Evolutionary conservation across 768 basidiomycete genomes (phyloP).

Genomic region (Serendipita indica): DNA sequence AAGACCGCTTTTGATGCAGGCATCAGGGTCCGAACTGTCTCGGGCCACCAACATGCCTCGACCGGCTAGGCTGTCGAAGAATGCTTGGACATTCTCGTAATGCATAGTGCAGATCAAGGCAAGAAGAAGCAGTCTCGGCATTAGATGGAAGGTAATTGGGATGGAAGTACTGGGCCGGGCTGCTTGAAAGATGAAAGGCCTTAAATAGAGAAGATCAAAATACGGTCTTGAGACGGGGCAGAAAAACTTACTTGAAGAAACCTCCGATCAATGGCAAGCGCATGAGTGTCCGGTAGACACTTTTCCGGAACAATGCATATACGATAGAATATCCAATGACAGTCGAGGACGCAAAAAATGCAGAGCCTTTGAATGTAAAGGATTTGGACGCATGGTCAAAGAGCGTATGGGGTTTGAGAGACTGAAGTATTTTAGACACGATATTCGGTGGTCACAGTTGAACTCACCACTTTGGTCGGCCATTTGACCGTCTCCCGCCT

Average conservation of each 20-base stretch:
- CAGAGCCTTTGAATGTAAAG: not conserved
- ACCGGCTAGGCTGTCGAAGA: constrained; percentile 1
- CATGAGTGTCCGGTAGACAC: not conserved
- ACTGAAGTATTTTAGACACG: not conserved
- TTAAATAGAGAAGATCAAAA: not conserved
- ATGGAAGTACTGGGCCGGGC: constrained; percentile 6
- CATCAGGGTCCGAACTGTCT: constrained; percentile 35
- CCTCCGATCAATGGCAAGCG: not conserved
- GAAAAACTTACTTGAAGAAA: constrained; percentile 7
- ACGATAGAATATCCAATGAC: not conserved
- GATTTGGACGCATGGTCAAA: not conserved
- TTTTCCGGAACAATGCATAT: constrained; percentile 1
- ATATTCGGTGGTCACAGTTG: not conserved
- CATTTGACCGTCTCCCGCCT: not conserved
- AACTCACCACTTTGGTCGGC: not conserved
- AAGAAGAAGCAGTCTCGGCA: not conserved
- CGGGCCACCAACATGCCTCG: constrained; percentile 22
- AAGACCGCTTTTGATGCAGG: constrained; percentile 48
- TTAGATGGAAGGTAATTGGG: not conserved
- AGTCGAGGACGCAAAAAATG: not conserved
- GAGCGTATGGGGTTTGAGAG: not conserved
- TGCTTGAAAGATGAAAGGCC: constrained; percentile 4
- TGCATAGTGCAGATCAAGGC: not conserved
- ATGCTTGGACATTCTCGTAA: constrained; percentile 6
- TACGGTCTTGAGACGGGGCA: not conserved